Base-by-base conservation (phyloP, 2,329 filamentous ascomycete genomes). In the Aspergillus quadricinctus region DNA sequence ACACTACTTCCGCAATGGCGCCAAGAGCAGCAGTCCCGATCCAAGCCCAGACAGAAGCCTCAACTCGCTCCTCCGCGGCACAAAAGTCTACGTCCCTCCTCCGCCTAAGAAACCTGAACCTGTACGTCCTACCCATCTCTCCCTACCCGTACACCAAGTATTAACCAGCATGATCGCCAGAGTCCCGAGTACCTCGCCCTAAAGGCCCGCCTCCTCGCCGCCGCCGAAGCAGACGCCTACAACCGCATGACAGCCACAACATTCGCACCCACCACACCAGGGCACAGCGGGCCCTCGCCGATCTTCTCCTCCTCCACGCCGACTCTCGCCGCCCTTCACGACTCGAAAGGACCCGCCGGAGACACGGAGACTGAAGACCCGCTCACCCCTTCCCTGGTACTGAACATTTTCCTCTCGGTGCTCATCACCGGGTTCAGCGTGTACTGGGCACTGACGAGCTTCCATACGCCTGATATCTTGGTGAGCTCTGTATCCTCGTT, bases 401-500 rank as follows among this genome's bases (percentile, higher is more conserved):
- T 96, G 66, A 99, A 97, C 72, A 91, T 97, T 51, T 77, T 97
- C 41, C 80, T 96, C 53, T 96, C 90, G 52, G 89, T 97, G 53
- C 77, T 93, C 2, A 90, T 92, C 48, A 79, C 78, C n/a, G 77
- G 77, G 25, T 75, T 76, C 53, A 75, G 75, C 28, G 74, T 77
- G 3, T 80, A 77, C 60, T 77, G 75, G 71, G 72, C 74, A 10
- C 61, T 77, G 31, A 69, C 67, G 3, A 69, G 67, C 45, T 77
- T 75, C 54, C 66, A 65, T 11, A 73, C 73, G 41, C 71, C 74
- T 3, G 59, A 64, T 1, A 61, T 72, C 5, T 48, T 75, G 29
- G 54, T 66, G 8, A 51, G 50, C 1, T 56, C 53, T 4, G 63
- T 70, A 29, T 49, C 65, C 1, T 55, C 61, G 10, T 31, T 50